A percentile compares a stretch with the other conserved stretches of the same genome.
Conservation (phyloP, 768 basidiomycete species). For the Auriculariales sp. region DNA sequence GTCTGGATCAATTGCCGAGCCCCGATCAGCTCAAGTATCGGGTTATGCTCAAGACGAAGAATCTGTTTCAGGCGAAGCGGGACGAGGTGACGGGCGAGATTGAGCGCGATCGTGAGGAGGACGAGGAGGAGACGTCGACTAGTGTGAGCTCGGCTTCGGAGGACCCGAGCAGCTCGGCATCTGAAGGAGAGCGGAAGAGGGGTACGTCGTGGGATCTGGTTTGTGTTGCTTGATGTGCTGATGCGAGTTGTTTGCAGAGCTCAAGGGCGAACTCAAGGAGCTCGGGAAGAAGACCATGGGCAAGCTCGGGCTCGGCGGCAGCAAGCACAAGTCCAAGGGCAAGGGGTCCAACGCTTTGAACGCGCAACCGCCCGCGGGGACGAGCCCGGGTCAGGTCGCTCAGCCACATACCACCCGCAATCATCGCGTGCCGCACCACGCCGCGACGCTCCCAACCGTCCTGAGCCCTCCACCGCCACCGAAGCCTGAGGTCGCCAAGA, state of each 20-base stretch:
- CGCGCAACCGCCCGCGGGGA: not conserved
- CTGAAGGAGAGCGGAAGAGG: constrained; percentile 12
- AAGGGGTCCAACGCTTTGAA: not conserved
- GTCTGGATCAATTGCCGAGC: constrained; percentile 60
- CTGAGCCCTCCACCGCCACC: constrained; percentile 1
- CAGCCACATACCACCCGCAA: constrained; percentile 6
- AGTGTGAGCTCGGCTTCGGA: constrained; percentile 29
- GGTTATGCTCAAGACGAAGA: constrained; percentile 82
- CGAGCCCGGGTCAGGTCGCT: not conserved
- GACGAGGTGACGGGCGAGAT: no score
- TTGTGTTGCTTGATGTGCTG: not conserved
- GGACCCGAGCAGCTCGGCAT: constrained; percentile 19
- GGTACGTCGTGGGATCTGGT: constrained; percentile 3
- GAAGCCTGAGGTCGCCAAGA: constrained; percentile 26
- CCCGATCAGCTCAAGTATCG: constrained; percentile 68
- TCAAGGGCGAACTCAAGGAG: no score
- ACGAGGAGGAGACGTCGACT: constrained; percentile 21
- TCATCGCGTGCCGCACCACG: no score
- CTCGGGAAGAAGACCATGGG: not conserved
- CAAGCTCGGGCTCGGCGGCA: constrained; percentile 2
- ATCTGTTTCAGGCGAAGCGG: constrained; percentile 38
- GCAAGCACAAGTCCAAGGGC: no score
- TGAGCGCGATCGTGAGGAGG: no score
- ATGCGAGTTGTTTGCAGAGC: no score
- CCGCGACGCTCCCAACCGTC: constrained; percentile 4